Base-by-base conservation (phyloP, 179 eudicot species). In the Dionaea muscipula region DNA sequence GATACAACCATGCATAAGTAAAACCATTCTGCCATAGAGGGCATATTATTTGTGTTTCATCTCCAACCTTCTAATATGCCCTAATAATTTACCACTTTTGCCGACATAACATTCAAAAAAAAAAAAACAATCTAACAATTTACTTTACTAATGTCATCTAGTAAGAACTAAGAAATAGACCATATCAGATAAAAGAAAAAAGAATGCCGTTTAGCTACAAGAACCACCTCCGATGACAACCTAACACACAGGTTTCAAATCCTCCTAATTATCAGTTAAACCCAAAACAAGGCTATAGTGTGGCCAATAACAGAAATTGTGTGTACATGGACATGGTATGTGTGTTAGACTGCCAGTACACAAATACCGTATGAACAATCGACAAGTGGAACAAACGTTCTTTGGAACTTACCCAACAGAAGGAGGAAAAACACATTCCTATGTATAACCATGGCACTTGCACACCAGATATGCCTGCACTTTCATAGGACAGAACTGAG, bases 351-450 rank as follows among this genome's bases (percentile, higher is more conserved):
- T 16, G 21, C 33, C 24, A 24, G 25, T 24, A 25, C 2, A 11
- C 13, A 13, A 1, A 49, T 23, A 49, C 17, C 16, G 14, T 12
- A 47, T 22, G 13, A 22, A 47, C 16, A 16, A 10, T 20, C n/a
- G 1, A 24, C 9, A 11, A 23, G 24, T 26, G 17, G 18, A 49
- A n/a, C 1, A 21, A 13, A 21, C 17, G 36, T 16, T 16, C 6
- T 25, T 22, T 55, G 52, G 56, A 57, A 57, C 99, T 79, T 82
- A 93, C 99, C 99, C 96, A 93, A 54, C 99, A 93, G 69, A 93
- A 93, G 16, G 99, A 88, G 51, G 99, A 93, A 70, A 93, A 93
- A 67, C 99, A 93, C 99, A 93, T 93, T 76, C 99, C 99, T 3
- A 93, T 61, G 59, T 93, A 93, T 65, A 93, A 71, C 99, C 99